Conservation (phyloP, 352 stramenopile genomes). For the Phytopythium montanum region DNA sequence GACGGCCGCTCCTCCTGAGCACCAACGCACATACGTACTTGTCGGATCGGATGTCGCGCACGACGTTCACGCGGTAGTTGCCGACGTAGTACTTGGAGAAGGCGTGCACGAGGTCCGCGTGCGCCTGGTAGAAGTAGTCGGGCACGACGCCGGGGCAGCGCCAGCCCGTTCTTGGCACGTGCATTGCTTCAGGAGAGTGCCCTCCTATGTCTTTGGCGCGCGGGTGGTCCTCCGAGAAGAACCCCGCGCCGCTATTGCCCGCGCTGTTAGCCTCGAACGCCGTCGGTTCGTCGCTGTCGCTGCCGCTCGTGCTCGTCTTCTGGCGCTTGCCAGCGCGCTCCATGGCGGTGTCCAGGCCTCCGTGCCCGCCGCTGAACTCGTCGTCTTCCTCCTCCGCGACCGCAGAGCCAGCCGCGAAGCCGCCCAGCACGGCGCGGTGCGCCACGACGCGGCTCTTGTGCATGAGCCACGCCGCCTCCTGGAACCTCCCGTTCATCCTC, state of each 20-base stretch:
- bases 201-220: conserved; percentile 3
- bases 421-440: conserved; percentile 17
- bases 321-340: conserved; percentile 15
- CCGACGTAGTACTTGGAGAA: conserved; percentile 72
- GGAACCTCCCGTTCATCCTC: conserved; percentile 68
- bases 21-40: conserved; percentile 33
- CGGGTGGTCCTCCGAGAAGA: conserved; percentile 26
- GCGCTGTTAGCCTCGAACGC: background rate
- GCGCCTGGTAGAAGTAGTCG: conserved; percentile 42
- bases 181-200: conserved; percentile 15
- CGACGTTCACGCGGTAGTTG: conserved; percentile 55
- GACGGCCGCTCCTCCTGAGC: background rate
- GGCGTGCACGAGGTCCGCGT: conserved; percentile 49
- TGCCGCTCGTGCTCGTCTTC: conserved; percentile 13
- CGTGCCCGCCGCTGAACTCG: conserved; percentile 2
- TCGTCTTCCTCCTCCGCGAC: conserved; percentile 12
- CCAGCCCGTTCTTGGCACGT: conserved; percentile 53
- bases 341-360: conserved; percentile 8
- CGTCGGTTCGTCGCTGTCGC: conserved; percentile 12
- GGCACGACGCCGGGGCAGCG: conserved; percentile 56
- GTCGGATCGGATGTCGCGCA: conserved; percentile 59
- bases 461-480: conserved; percentile 60
- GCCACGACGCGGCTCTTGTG: conserved; percentile 61
- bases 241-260: conserved; percentile 8
- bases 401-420: conserved; percentile 5